phyloP scores from a whole-genome alignment of 1,284 basidiomycete genomes.

The Leccinum glutinopallens region DNA sequence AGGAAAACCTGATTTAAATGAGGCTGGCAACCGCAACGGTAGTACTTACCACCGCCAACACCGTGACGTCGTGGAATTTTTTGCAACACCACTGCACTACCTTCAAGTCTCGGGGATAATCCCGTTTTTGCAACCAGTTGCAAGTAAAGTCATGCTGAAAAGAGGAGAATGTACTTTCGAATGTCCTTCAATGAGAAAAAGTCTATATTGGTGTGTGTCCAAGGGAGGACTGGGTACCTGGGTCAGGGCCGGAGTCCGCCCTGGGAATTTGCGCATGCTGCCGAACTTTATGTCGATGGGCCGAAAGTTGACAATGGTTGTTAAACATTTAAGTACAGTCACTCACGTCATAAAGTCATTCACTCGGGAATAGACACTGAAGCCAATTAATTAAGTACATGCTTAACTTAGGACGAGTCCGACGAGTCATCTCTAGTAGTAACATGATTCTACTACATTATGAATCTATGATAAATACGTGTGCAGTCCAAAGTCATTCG shows the following conservation, averaged over 20 bases:
- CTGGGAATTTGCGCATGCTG: background rate
- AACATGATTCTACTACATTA: background rate
- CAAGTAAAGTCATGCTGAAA: background rate
- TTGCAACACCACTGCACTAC: no score
- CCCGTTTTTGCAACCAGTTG: background rate
- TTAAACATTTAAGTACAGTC: background rate
- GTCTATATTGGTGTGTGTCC: background rate
- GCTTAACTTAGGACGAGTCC: background rate
- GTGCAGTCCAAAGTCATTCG: background rate
- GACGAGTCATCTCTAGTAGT: background rate
- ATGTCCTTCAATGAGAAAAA: background rate
- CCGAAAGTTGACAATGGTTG: background rate
- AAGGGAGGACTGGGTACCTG: background rate
- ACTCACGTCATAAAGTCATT: no score
- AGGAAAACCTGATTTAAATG: no score
- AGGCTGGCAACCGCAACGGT: no score
- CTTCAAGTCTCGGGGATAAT: background rate
- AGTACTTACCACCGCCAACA: no score
- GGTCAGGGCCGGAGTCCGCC: background rate
- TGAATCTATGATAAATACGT: background rate
- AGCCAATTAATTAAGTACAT: background rate
- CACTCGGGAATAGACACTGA: background rate
- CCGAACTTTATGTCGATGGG: background rate
- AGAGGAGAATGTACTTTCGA: background rate
- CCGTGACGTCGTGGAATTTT: no score